Evolutionary conservation across 305 asterid genomes (phyloP), one percentile per base, ranked within the genome.

Genomic region (Caryopteris hybrid): DNA sequence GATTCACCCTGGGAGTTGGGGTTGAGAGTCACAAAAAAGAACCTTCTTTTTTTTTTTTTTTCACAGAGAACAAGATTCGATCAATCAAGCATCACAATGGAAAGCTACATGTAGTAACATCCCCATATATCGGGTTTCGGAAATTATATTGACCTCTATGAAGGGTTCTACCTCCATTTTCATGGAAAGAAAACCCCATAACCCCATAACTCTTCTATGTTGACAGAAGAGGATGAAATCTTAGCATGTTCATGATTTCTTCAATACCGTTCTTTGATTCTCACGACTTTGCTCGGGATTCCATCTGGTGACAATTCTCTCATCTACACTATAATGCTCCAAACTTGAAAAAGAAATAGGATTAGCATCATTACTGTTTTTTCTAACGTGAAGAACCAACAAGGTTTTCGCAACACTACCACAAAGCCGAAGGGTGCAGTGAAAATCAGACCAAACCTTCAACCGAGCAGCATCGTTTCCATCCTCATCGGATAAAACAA

Each of bases 341-440:
- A 86, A 82, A 70, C 81, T 48, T 0, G 74, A 79, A 2, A 81
- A 78, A 13, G 80, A 76, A 16, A 57, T 16, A 27, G 17, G 52
- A 22, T 14, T 16, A 27, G 17, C 54, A 22, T 14, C 45, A 41
- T 23, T 11, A 20, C 76, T 81, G 8, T 68, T 64, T 68, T 51
- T 74, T 8, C 74, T 16, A 33, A 90, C 60, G 33, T 69, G 43
- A 70, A 92, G 85, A 70, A 84, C 64, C 71, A 92, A 62, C 79
- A 91, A 75, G 47, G 95, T 83, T 60, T 93, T 93, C 0, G 92
- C 96, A 54, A 93, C 99, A 52, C 97, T 82, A 5, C 94, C 95
- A 75, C 91, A 84, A 46, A 90, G 88, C 18, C 96, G 83, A 55
- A 93, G 92, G 4, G 89, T 79, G 83, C 95, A 84, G 4, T 85